Conservation (phyloP, 2,329 filamentous ascomycete genomes). For the Plectosphaerella sp. region DNA sequence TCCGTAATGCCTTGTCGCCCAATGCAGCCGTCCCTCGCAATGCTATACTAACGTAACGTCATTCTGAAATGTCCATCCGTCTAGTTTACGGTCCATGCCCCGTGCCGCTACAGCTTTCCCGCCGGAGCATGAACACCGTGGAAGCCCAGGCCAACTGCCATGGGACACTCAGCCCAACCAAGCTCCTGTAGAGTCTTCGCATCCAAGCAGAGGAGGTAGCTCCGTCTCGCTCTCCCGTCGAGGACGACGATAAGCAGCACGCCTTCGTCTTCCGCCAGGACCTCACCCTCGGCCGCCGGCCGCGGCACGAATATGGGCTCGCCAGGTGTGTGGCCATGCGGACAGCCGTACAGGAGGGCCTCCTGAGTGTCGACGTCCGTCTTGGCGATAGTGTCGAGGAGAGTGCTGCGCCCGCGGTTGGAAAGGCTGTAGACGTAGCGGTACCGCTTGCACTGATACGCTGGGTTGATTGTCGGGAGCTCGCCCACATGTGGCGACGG, state of each 20-base stretch:
- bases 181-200: constrained; percentile 59
- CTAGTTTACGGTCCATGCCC: too few species aligned
- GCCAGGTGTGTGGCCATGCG: constrained; percentile 58
- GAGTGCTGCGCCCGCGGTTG: constrained; percentile 52
- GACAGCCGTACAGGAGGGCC: constrained; percentile 51
- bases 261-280: constrained; percentile 56
- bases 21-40: too few species aligned
- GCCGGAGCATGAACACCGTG: constrained; percentile 50
- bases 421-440: constrained; percentile 58
- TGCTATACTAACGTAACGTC: too few species aligned
- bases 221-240: constrained; percentile 52
- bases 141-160: constrained; percentile 59
- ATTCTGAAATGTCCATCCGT: too few species aligned
- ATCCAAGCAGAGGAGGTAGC: constrained; percentile 63
- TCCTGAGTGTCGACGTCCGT: constrained; percentile 54
- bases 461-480: constrained; percentile 62
- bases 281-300: constrained; percentile 27
- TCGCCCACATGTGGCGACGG: constrained; percentile 54
- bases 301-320: constrained; percentile 62
- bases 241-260: constrained; percentile 59
- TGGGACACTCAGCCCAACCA: constrained; percentile 58
- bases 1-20: too few species aligned
- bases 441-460: constrained; percentile 44
- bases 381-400: constrained; percentile 62
- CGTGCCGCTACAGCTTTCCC: too few species aligned